phyloP scores from a whole-genome alignment of 768 basidiomycete genomes.

The Hortiboletus flavorubellus region DNA sequence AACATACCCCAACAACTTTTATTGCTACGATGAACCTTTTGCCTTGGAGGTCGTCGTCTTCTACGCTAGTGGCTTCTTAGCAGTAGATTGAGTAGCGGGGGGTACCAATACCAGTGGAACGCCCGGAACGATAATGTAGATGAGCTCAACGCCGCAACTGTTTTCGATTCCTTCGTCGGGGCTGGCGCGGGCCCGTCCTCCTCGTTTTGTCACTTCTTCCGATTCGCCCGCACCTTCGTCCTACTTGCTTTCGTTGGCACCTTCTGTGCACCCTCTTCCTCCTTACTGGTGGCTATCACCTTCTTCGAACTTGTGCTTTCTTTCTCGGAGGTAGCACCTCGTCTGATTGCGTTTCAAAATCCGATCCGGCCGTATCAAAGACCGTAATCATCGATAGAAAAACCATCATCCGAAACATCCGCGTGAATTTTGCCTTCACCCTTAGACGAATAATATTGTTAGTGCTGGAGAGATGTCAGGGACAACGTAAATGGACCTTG shows the following conservation, averaged over 20 bases:
- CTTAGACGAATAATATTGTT: constrained; percentile 21
- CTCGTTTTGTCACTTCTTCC: constrained; percentile 39
- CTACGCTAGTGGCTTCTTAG: constrained; percentile 54
- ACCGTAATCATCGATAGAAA: constrained; percentile 69
- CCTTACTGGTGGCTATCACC: constrained; percentile 24
- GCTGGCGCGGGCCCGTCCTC: constrained; percentile 45
- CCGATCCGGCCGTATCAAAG: constrained; percentile 53
- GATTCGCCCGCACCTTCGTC: constrained; percentile 52
- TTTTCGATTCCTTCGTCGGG: constrained; percentile 52
- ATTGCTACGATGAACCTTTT: constrained; percentile 30
- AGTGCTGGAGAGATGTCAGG: background rate
- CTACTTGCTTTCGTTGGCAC: constrained; percentile 44
- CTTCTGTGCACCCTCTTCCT: constrained; percentile 39
- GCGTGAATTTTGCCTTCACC: constrained; percentile 49
- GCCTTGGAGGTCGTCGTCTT: constrained; percentile 36
- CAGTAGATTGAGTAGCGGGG: constrained; percentile 28
- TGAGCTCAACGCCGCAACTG: constrained; percentile 63
- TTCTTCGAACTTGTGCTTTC: constrained; percentile 37
- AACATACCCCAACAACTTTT: constrained; percentile 57
- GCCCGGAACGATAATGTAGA: constrained; percentile 24
- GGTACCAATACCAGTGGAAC: constrained; percentile 17
- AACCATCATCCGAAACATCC: constrained; percentile 49
- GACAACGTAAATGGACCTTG: constrained; percentile 35
- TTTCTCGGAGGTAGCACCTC: constrained; percentile 42
- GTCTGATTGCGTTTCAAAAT: constrained; percentile 40